phyloP scores from a whole-genome alignment of 2,329 filamentous ascomycete species.

The Sporothrix humicola region DNA sequence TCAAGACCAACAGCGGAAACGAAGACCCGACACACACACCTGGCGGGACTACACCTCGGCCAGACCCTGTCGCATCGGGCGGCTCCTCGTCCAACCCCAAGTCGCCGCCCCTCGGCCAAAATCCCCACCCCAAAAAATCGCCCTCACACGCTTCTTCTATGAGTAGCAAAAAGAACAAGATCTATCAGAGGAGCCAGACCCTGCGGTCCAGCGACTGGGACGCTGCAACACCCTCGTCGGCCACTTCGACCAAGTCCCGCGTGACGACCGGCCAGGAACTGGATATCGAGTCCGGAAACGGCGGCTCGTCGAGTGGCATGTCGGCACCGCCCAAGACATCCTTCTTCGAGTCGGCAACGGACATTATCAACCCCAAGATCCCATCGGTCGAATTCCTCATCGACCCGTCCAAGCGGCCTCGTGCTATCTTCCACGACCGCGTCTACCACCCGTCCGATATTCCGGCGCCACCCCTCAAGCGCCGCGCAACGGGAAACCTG shows the following conservation, averaged over 20 bases:
- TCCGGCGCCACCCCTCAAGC: constrained; percentile 74
- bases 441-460: constrained; percentile 95
- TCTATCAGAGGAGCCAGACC: constrained; percentile 80
- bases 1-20: constrained; percentile 55
- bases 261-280: constrained; percentile 60
- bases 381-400: constrained; percentile 81
- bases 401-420: constrained; percentile 78
- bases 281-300: constrained; percentile 27
- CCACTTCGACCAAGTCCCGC: constrained; percentile 43
- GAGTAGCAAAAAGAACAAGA: constrained; percentile 65
- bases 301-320: constrained; percentile 48
- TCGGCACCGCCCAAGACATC: constrained; percentile 85
- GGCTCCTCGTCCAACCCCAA: constrained; percentile 12
- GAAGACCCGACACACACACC: not conserved
- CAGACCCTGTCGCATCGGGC: not conserved
- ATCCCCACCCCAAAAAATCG: not conserved
- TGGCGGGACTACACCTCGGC: not conserved
- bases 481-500: constrained; percentile 47
- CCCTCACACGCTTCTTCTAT: constrained; percentile 20
- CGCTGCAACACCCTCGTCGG: constrained; percentile 43
- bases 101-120: not conserved
- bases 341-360: constrained; percentile 92
- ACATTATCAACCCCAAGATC: constrained; percentile 87
- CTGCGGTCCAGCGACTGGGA: constrained; percentile 53
- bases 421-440: constrained; percentile 95